These are phyloP conservation scores for Globisporangium cederbergense DNA, from an alignment of 352 stramenopile species.

Conservation along the genomic window DNA sequence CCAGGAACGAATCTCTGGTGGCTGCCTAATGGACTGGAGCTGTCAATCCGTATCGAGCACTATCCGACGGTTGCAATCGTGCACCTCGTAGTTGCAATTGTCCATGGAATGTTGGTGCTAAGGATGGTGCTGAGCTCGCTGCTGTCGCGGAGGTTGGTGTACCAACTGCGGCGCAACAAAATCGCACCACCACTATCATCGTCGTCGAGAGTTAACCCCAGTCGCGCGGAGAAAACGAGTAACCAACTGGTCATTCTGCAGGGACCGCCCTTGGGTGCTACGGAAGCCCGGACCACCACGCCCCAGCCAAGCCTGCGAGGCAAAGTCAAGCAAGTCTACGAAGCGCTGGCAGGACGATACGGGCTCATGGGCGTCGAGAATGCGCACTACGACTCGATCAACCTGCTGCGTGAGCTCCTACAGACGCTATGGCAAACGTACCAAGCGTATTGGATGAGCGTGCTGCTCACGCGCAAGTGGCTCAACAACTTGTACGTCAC, in stretches of 20 bases:
- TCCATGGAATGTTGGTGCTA: not conserved
- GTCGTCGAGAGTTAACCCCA: not conserved
- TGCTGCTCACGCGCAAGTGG: conserved; percentile 7
- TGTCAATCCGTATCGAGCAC: conserved; percentile 2
- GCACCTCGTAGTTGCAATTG: not conserved
- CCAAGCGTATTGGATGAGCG: conserved; percentile 24
- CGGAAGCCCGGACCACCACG: not conserved
- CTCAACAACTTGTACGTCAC: conserved; percentile 19
- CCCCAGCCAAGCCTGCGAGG: not conserved
- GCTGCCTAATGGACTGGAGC: conserved; percentile 3
- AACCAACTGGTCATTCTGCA: not conserved
- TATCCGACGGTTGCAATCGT: not conserved
- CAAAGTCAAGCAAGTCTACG: not conserved
- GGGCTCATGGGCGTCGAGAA: conserved; percentile 23
- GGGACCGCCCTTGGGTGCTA: not conserved
- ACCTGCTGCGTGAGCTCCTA: conserved; percentile 20
- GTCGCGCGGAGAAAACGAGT: not conserved
- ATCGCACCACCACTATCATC: not conserved
- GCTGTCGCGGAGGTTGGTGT: not conserved
- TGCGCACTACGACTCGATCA: conserved; percentile 20
- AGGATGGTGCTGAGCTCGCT: conserved; percentile 2
- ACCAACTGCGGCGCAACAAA: not conserved
- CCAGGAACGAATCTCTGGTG: conserved; percentile 5
- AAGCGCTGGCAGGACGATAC: conserved; percentile 3
- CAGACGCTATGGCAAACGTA: conserved; percentile 26